Conservation (phyloP, 441 rosid genomes). For the Brassica hybrid region DNA sequence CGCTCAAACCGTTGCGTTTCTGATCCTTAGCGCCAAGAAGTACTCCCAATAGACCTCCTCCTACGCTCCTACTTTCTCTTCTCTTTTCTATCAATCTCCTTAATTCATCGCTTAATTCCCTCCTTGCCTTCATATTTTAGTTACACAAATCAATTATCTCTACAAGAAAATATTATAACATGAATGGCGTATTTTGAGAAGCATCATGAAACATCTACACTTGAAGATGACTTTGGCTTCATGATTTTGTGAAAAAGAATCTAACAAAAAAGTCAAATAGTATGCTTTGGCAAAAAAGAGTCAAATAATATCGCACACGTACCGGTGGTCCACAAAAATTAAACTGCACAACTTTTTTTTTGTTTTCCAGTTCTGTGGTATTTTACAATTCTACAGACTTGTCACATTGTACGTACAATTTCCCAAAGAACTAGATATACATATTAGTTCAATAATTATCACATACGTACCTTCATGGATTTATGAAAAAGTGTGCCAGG, state of each 20-base stretch:
- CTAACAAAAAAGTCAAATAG: conserved; percentile 7
- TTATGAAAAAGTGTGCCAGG: conserved; percentile 82
- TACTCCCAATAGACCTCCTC: conserved; percentile 73
- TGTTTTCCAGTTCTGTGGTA: not conserved
- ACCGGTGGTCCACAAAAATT: conserved; percentile 25
- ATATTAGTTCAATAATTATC: no score
- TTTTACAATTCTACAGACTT: not conserved
- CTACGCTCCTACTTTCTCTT: conserved; percentile 51
- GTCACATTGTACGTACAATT: not conserved
- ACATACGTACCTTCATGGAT: conserved; percentile 74
- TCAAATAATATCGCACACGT: conserved; percentile 23
- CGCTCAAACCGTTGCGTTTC: conserved; percentile 52
- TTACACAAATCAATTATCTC: not conserved
- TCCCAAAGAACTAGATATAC: not conserved
- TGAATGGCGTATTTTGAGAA: not conserved
- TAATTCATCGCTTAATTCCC: conserved; percentile 56
- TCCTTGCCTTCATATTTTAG: conserved; percentile 63
- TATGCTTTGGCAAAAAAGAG: not conserved
- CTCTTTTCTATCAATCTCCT: conserved; percentile 66
- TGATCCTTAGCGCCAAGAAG: conserved; percentile 55
- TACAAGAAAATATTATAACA: not conserved
- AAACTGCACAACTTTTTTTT: not conserved
- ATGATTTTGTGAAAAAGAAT: conserved; percentile 38
- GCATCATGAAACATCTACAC: conserved; percentile 16
- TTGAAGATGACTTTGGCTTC: conserved; percentile 28